phyloP scores from a whole-genome alignment of 768 basidiomycete species.

The Tubosaeta brunneosetosa region DNA sequence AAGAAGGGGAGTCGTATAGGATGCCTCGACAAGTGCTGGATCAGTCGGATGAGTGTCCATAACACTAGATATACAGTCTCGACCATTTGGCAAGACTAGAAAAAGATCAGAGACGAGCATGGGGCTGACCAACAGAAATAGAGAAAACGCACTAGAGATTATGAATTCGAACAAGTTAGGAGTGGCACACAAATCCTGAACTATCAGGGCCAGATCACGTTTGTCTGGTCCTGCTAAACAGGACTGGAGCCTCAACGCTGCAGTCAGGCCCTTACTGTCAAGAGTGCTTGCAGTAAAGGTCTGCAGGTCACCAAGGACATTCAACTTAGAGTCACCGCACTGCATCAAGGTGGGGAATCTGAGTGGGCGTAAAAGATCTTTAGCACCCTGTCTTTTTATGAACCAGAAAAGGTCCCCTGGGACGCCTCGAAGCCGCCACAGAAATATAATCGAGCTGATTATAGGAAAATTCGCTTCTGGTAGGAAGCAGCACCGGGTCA shows the following conservation, averaged over 20 bases:
- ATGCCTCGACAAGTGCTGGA: slow-evolving; percentile 19
- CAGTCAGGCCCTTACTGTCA: slow-evolving; percentile 16
- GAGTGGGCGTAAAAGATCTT: neutral
- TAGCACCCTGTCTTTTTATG: neutral
- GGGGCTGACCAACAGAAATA: neutral
- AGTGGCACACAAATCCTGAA: slow-evolving; percentile 24
- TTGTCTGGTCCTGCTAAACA: slow-evolving; percentile 23
- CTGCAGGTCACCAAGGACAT: slow-evolving; percentile 10
- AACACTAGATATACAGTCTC: slow-evolving; percentile 24
- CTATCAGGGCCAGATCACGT: slow-evolving; percentile 16
- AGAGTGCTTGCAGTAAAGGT: slow-evolving; percentile 16
- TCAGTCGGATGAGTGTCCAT: slow-evolving; percentile 30
- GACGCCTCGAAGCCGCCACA: neutral
- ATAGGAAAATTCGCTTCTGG: neutral
- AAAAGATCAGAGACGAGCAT: neutral
- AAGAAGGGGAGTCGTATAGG: slow-evolving; percentile 21
- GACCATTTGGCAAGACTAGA: slow-evolving; percentile 12
- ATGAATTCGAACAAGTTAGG: slow-evolving; percentile 28
- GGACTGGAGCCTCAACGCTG: slow-evolving; percentile 17
- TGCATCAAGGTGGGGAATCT: neutral
- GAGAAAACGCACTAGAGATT: slow-evolving; percentile 24
- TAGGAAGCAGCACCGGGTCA: neutral
- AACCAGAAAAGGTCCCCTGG: neutral
- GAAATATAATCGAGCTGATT: neutral
- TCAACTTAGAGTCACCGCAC: neutral